Base-by-base conservation (phyloP, 2,329 filamentous ascomycete genomes). In the Epicoccum nigrum region DNA sequence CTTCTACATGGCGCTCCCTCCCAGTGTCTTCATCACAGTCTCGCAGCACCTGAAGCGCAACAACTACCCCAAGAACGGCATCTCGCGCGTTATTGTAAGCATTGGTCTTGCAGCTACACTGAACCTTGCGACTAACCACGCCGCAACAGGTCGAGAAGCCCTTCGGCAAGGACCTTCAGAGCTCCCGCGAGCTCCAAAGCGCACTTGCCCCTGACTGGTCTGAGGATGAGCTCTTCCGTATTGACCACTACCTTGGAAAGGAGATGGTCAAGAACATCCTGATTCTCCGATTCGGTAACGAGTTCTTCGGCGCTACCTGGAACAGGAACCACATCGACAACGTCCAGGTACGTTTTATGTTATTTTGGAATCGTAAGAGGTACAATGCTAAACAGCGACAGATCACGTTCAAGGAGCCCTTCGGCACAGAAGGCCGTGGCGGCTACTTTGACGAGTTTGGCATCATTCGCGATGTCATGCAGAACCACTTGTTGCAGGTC, bases 221-320 rank as follows among this genome's bases (percentile, higher is more conserved):
- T 71, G 95, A 99, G 78, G 93, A 97, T 45, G 94, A 99, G 79
- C 87, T 99, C 63, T 99, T 95, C 86, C 92, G 94, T 72, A 99
- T 99, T 70, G 94, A 99, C 76, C 94, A 99, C 80, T 99, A 99
- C 77, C 86, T 99, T 39, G 95, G 95, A 69, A 99, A 99, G 83
- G 94, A 99, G 79, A 99, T 99, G 94, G 94, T 99, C 69, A 99
- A 99, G 86, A 99, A 99, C 79, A 95, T 99, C 64, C 83, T 99
- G 62, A 97, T 99, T 65, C 85, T 99, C 63, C 86, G 95, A 73
- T 99, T 99, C 73, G 95, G 94, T 67, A 99, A 99, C 81, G 92
- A 96, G 64, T 99, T 99, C 83, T 90, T 99, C 67, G 92, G 92
- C 62, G 93, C 94, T 34, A 99, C 93, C 53, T 99, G 94, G 94